phyloP scores from a whole-genome alignment of 139 green algal species.

The Asterochloris sp. region DNA sequence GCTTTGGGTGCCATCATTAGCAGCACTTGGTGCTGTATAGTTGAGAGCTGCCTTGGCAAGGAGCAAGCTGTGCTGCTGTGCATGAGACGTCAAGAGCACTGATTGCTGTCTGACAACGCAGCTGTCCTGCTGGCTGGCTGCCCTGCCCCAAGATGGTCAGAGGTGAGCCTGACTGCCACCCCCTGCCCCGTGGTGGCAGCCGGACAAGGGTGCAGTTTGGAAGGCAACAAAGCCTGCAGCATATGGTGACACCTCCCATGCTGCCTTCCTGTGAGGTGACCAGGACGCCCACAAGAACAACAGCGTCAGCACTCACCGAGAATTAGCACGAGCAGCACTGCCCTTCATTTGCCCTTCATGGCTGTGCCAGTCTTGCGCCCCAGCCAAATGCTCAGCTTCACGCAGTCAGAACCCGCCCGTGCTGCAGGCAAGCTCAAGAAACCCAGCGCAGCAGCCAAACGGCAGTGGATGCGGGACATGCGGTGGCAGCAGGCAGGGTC shows the following conservation, averaged over 20 bases:
- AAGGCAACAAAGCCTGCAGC: too few species aligned
- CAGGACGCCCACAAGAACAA: background rate
- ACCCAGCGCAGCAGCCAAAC: constrained; percentile 3
- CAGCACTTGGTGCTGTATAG: background rate
- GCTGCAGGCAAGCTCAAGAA: constrained; percentile 10
- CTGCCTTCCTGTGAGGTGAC: background rate
- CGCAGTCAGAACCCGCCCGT: background rate
- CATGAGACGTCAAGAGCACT: background rate
- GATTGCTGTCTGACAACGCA: too few species aligned
- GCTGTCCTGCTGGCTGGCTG: too few species aligned
- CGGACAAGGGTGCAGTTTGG: too few species aligned
- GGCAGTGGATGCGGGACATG: constrained; percentile 12
- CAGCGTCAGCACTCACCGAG: background rate
- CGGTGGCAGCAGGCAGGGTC: constrained; percentile 9
- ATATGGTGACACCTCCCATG: background rate
- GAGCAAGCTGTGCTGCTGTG: background rate
- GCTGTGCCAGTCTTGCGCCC: background rate
- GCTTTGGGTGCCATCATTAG: too few species aligned
- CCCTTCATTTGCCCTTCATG: background rate
- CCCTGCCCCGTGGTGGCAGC: too few species aligned
- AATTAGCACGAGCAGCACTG: background rate
- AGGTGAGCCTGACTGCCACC: too few species aligned
- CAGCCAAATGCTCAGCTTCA: background rate
- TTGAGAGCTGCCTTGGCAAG: background rate
- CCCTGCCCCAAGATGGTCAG: too few species aligned